Base-by-base conservation (phyloP, 2,329 filamentous ascomycete species). In the Acrocalymma vagum region DNA sequence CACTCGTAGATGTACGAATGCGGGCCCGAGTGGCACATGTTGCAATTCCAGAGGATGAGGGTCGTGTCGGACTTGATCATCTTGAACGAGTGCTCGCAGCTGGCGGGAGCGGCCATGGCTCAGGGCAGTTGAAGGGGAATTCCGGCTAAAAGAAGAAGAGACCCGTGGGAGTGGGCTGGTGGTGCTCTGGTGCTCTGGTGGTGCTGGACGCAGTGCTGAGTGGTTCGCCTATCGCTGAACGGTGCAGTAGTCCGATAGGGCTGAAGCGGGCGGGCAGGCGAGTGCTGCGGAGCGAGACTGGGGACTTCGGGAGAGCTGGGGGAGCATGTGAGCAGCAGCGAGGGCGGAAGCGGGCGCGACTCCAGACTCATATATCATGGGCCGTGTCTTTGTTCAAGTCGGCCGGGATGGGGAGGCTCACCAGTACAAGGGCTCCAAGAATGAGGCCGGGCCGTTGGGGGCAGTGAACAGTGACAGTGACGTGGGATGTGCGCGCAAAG, bases 1-100 rank as follows among this genome's bases (percentile, higher is more conserved):
- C 76, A 79, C 55, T 79, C 75, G 53, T 68, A 78, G 62, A 79
- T 78, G 63, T 67, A 74, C 64, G 72, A 76, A 59, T 78, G 74
- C 13, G 75, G 74, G 4, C 75, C 75, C 2, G 72, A 75, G 53
- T 78, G 75, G 62, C 76, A 79, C 53, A 74, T 59, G 57, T 77
- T 75, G 71, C 76, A 79, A 42, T 76, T 76, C 76, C 76, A 79
- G 40, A 76, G 65, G 42, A 79, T 71, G 48, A 78, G 63, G 4
- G 72, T 77, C 10, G 73, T 78, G 59, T 78, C 74, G 15, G 74
- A 77, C 57, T 78, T 78, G 70, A 78, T 75, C 60, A 77, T 68
- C 51, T 73, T 72, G 70, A 76, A 79, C 24, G 58, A 57, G 58
- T 79, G 76, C 32, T 72, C 61, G 68, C 76, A 79, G 58, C 63